A percentile compares a stretch with the other conserved stretches of the same genome.
phyloP scores from a whole-genome alignment of 495 filamentous ascomycete genomes.

The Paragyromitra xinjiangensis region DNA sequence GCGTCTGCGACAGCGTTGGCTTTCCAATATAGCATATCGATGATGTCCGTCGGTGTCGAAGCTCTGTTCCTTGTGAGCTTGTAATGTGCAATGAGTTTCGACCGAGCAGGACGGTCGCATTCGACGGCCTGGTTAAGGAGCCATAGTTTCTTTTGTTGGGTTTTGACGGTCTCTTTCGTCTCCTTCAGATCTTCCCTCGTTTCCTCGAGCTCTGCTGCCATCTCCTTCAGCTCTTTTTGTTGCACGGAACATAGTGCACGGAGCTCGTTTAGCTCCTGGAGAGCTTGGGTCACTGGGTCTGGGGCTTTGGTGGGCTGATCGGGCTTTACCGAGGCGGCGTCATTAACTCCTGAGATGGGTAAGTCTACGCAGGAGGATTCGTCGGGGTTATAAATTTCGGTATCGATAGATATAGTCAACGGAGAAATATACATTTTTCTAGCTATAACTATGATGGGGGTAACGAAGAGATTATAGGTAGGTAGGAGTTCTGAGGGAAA shows the following conservation, averaged over 20 bases:
- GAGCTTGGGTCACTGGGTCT: background rate
- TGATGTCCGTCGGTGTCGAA: background rate
- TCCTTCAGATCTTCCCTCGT: background rate
- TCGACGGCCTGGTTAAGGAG: constrained; percentile 10
- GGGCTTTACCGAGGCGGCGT: background rate
- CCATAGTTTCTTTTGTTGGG: background rate
- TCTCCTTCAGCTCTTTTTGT: background rate
- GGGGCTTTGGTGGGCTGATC: background rate
- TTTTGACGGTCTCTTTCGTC: background rate
- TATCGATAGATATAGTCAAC: background rate
- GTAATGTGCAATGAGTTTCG: background rate
- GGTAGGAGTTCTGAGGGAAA: background rate
- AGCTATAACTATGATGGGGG: background rate
- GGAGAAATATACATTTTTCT: background rate
- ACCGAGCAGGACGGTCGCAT: constrained; percentile 11
- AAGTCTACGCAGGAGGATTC: background rate
- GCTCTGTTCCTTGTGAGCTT: background rate
- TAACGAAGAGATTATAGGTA: background rate
- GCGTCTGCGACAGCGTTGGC: constrained; percentile 13
- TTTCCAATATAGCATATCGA: constrained; percentile 6
- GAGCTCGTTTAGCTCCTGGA: background rate
- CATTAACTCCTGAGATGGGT: background rate
- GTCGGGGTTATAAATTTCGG: background rate
- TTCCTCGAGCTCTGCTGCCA: background rate
- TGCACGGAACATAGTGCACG: background rate